Conservation (phyloP, 169 alveolate genomes). For the Plasmodium gonderi region DNA sequence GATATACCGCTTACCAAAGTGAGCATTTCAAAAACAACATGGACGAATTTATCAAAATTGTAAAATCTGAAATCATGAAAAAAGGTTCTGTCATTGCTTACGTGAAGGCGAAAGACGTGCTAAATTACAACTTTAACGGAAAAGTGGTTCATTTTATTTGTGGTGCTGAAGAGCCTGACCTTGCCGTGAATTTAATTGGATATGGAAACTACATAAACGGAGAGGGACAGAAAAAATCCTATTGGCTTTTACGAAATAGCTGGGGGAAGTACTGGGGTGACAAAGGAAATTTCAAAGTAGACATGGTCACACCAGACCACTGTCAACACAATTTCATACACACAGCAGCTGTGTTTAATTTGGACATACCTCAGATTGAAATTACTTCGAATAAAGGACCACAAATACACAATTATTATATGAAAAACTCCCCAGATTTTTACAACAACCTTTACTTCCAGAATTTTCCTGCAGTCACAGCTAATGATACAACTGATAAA, state of each 20-base stretch:
- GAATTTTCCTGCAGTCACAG: background rate
- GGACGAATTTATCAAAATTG: constrained; percentile 19
- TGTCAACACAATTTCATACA: constrained; percentile 13
- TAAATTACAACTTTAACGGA: constrained; percentile 66
- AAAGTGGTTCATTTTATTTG: constrained; percentile 15
- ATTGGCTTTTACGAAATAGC: constrained; percentile 16
- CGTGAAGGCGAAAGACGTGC: constrained; percentile 4
- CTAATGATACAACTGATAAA: background rate
- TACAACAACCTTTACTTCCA: background rate
- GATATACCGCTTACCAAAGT: background rate
- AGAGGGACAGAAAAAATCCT: constrained; percentile 1
- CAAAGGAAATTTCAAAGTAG: constrained; percentile 28
- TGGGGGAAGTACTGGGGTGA: constrained; percentile 42
- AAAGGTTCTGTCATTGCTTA: constrained; percentile 51
- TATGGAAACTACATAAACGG: constrained; percentile 50
- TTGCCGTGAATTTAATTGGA: constrained; percentile 45
- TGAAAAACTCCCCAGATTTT: background rate
- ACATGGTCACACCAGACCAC: constrained; percentile 8
- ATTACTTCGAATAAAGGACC: background rate
- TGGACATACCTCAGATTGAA: background rate
- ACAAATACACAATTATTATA: background rate
- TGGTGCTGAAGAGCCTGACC: constrained; percentile 34
- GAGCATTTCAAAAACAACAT: background rate
- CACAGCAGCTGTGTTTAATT: background rate
- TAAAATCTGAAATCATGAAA: constrained; percentile 30